Evolutionary conservation across 2,329 filamentous ascomycete species (phyloP).

Genomic region (Venturia asperata): DNA sequence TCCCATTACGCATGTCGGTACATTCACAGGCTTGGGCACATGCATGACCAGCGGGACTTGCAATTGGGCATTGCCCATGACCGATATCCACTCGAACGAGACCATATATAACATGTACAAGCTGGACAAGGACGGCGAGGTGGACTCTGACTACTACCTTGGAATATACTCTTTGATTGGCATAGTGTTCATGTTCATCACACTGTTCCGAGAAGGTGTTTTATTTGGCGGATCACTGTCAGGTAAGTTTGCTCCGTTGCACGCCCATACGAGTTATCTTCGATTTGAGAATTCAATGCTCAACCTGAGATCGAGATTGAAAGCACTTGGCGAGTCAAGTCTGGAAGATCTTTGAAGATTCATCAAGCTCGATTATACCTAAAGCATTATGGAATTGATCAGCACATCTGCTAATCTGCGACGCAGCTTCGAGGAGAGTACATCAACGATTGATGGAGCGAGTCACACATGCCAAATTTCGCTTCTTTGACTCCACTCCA

Average conservation of each 20-base stretch:
- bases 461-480: slow-evolving; percentile 85
- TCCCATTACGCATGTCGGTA: slow-evolving; percentile 38
- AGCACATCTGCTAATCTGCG: background rate
- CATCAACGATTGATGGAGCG: slow-evolving; percentile 71
- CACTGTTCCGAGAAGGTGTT: slow-evolving; percentile 74
- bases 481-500: slow-evolving; percentile 95
- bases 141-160: slow-evolving; percentile 80
- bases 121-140: slow-evolving; percentile 39
- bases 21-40: slow-evolving; percentile 38
- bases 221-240: slow-evolving; percentile 87
- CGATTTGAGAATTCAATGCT: background rate
- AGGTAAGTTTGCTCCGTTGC: background rate
- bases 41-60: slow-evolving; percentile 47
- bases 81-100: slow-evolving; percentile 23
- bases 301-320: background rate
- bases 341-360: background rate
- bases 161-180: slow-evolving; percentile 75
- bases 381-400: too few relatives aligned
- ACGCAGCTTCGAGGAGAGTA: slow-evolving; percentile 68
- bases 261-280: background rate
- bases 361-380: background rate
- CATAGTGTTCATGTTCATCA: slow-evolving; percentile 67
- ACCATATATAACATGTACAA: slow-evolving; percentile 24
- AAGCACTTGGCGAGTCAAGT: background rate
- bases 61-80: slow-evolving; percentile 37